Evolutionary conservation across 345 rosid species (phyloP), one percentile per base, ranked within the genome.

Genomic region (Sisymbrium irio): DNA sequence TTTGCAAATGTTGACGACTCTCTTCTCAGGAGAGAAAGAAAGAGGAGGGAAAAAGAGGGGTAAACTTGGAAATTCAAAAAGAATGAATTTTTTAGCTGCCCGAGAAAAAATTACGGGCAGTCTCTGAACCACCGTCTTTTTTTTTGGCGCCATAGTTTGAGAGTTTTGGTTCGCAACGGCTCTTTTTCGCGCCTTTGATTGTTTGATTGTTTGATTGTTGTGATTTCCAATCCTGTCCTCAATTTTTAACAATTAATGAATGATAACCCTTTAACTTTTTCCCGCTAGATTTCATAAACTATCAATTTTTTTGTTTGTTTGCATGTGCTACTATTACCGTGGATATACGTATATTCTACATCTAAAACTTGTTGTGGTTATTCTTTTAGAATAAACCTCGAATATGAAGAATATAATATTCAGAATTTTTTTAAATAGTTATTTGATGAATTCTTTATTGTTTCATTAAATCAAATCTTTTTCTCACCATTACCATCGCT

Each of bases 131-230:
- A 72, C 68, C 69, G 60, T 33, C 67, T 61, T 68, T 66, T 42
- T 35, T 45, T 83, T 89, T 77, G 82, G 95, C 95, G 90, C 90
- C 80, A 89, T 77, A 76, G 7, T 50, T 33, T 73, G 37, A 65
- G 74, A 69, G 72, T 62, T 76, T 80, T 41, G 47, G 66, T 51
- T 35, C 6, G 40, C 87, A 89, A 89, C 95, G 95, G 90, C 86
- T 87, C 88, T 83, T 79, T 76, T 89, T 87, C 92, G 87, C 95
- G 95, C 92, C 78, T 66, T 69, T 3, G 10, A 1, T 53, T 72
- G 36, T 44, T 9, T 27, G 1, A 27, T 27, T 27, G 0, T 27
- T 28, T 15, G 33, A 5, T 1, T 22, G 25, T 33, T 33, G 9
- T 22, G 9, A 60, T 65, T 71, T 65, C 68, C 75, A 8, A 62